Evolutionary conservation across 2,329 filamentous ascomycete genomes (phyloP).

Genomic region (Fusarium nurragi): DNA sequence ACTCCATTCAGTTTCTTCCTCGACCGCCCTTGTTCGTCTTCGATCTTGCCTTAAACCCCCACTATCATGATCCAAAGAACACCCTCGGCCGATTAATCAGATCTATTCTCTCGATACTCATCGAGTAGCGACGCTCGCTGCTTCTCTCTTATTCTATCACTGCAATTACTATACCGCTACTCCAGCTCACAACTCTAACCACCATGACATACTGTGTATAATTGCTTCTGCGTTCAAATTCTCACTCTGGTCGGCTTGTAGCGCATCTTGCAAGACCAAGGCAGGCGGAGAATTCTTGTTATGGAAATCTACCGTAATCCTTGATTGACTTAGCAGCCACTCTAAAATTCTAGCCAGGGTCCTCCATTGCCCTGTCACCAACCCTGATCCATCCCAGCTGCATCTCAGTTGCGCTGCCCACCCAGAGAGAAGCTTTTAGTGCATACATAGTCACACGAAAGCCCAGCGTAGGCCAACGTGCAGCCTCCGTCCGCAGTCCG

Average conservation of each 20-base stretch:
- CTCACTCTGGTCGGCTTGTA: slow-evolving; percentile 38
- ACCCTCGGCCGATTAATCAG: slow-evolving; percentile 27
- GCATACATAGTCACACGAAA: slow-evolving; percentile 62
- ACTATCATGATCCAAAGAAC: slow-evolving; percentile 16
- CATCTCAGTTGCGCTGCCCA: slow-evolving; percentile 55
- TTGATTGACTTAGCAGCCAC: slow-evolving; percentile 51
- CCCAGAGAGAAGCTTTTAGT: slow-evolving; percentile 42
- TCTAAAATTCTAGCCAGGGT: slow-evolving; percentile 51
- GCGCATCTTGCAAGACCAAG: slow-evolving; percentile 37
- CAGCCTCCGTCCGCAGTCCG: slow-evolving; percentile 47
- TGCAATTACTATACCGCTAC: slow-evolving; percentile 19
- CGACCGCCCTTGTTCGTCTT: slow-evolving; percentile 30
- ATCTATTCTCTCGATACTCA: slow-evolving; percentile 27
- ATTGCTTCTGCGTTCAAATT: slow-evolving; percentile 39
- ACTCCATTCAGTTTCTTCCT: slow-evolving; percentile 31
- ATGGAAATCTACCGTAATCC: slow-evolving; percentile 47
- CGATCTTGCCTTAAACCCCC: slow-evolving; percentile 36
- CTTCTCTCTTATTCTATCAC: slow-evolving; percentile 25
- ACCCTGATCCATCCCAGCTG: slow-evolving; percentile 55
- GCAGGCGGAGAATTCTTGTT: slow-evolving; percentile 52
- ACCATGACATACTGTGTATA: slow-evolving; percentile 41
- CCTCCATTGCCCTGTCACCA: slow-evolving; percentile 50
- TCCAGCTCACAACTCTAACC: slow-evolving; percentile 32
- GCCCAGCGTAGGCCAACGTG: slow-evolving; percentile 56
- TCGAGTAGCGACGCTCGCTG: slow-evolving; percentile 23